Base-by-base conservation (phyloP, 1,284 basidiomycete genomes). In the Prillingera fragicola region DNA sequence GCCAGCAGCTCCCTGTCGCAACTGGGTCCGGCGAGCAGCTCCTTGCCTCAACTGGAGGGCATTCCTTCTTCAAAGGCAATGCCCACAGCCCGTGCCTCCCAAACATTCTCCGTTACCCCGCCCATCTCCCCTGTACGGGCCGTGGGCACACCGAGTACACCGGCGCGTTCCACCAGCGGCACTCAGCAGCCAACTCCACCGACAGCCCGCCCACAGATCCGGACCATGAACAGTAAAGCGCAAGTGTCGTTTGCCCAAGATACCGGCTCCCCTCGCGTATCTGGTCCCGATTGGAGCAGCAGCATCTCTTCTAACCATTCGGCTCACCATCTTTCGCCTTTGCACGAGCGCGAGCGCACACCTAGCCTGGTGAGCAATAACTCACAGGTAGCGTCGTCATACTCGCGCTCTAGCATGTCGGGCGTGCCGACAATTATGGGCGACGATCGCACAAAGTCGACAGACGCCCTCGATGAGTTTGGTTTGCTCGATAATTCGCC, bases 341-440 rank as follows among this genome's bases (percentile, higher is more conserved):
- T 53, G 8, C 63, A 64, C 38, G 55, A 55, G 8, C 48, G 62
- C 14, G 67, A 67, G 34, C 49, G 63, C 13, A 68, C 66, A 1
- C 67, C 67, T 1, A 66, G 62, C 43, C 41, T 70, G n/a, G 55
- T 66, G 31, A 62, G 57, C 23, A 55, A 53, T 1, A 55, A 52
- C 8, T 65, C 66, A 2, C 44, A 60, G 13, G 54, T 60, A 3
- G 62, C 60, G 6, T 63, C 65, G 8, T 56, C 52, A 0, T 65
- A 63, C 44, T 62, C 59, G 18, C 58, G 60, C 1, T 62, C 62
- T 5, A 65, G 62, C 48, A 59, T 58, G 21, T 43, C 53, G 19
- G 58, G 62, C 0, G 45, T 59, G 7, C 45, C 55, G 4, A 59
- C 62, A 0, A 46, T 62, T 8, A 19, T 56, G 2, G 59, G 55